These are phyloP conservation scores for Camellia japonica DNA, from an alignment of 148 eudicot genomes.

Conservation along the genomic window DNA sequence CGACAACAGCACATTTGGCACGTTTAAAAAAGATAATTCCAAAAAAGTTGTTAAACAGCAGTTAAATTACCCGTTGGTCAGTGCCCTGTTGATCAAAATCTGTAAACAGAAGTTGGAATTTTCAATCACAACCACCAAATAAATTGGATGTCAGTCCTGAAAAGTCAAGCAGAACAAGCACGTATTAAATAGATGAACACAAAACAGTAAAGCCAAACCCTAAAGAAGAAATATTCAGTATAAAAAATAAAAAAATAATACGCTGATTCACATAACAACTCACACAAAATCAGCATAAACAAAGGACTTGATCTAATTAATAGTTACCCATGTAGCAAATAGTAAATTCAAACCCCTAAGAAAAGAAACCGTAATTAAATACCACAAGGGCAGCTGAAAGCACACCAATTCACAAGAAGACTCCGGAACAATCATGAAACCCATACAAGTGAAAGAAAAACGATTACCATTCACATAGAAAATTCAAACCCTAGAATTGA, in stretches of 20 bases:
- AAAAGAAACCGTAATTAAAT: neutral
- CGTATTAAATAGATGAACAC: constrained; percentile 2
- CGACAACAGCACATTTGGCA: neutral
- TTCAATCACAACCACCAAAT: neutral
- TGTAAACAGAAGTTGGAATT: neutral
- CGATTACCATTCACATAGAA: constrained; percentile 5
- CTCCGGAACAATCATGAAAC: neutral
- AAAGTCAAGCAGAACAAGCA: neutral
- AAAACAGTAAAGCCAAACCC: constrained; percentile 13
- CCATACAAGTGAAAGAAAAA: neutral
- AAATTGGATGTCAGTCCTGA: neutral
- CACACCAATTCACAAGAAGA: neutral
- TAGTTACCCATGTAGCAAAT: neutral
- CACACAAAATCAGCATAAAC: neutral
- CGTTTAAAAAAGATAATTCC: neutral
- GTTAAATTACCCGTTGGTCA: constrained; percentile 7
- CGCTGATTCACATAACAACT: neutral
- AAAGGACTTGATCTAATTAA: neutral
- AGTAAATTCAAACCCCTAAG: constrained; percentile 1
- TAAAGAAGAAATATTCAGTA: neutral
- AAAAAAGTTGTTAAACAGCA: neutral
- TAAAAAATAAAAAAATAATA: neutral
- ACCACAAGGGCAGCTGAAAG: neutral
- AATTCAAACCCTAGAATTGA: constrained; percentile 10
- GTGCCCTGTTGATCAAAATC: neutral